Conservation (phyloP, 768 basidiomycete genomes). For the Hericium alpestre region DNA sequence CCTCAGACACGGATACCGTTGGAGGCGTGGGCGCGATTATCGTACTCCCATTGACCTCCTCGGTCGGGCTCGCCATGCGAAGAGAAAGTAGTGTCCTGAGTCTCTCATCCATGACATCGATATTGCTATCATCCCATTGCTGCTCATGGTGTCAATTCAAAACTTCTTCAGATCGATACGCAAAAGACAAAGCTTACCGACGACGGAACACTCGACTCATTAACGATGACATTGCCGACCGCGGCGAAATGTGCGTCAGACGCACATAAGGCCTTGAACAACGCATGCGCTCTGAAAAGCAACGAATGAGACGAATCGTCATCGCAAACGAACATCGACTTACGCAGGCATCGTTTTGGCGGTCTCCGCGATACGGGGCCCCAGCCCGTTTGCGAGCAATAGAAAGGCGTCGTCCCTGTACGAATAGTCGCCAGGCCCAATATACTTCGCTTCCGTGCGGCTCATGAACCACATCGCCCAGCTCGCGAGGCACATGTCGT, state of each 20-base stretch:
- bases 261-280: slow-evolving; percentile 33
- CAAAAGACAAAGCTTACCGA: not conserved
- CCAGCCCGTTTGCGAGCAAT: slow-evolving; percentile 37
- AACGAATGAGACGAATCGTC: no score
- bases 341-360: slow-evolving; percentile 26
- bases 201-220: not conserved
- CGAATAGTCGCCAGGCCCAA: slow-evolving; percentile 24
- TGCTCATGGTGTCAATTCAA: not conserved
- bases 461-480: slow-evolving; percentile 60
- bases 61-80: not conserved
- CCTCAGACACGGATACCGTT: no score
- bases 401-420: slow-evolving; percentile 36
- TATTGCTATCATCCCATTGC: slow-evolving; percentile 37
- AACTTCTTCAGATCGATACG: not conserved
- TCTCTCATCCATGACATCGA: slow-evolving; percentile 36
- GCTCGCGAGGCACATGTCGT: slow-evolving; percentile 50
- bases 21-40: no score
- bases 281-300: slow-evolving; percentile 17
- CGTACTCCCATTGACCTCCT: not conserved
- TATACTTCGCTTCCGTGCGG: slow-evolving; percentile 23
- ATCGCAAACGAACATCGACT: slow-evolving; percentile 4
- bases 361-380: slow-evolving; percentile 23
- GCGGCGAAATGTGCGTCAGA: slow-evolving; percentile 24
- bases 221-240: not conserved
- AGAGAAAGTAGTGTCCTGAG: slow-evolving; percentile 2